phyloP scores from a whole-genome alignment of 805 yeast species.

The Yarrowia keelungensis region DNA sequence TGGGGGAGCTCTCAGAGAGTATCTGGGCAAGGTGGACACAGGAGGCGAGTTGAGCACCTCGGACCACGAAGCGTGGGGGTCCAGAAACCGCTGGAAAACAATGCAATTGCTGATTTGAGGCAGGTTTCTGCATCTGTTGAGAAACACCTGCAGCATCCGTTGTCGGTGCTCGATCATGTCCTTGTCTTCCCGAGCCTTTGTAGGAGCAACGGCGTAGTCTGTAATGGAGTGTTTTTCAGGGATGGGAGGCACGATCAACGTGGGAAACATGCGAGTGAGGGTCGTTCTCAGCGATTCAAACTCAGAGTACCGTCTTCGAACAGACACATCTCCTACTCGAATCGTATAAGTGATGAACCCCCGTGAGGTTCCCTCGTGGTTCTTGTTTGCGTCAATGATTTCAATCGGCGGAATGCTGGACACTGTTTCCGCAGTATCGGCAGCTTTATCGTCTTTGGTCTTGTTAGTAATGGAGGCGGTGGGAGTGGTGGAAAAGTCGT shows the following conservation, averaged over 20 bases:
- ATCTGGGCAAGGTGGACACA: slow-evolving; percentile 59
- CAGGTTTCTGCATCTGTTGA: slow-evolving; percentile 73
- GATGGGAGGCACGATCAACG: slow-evolving; percentile 87
- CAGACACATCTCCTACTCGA: slow-evolving; percentile 63
- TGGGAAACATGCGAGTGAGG: slow-evolving; percentile 75
- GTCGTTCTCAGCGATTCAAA: slow-evolving; percentile 82
- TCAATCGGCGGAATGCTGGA: slow-evolving; percentile 44
- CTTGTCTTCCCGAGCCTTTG: slow-evolving; percentile 55
- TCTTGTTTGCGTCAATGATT: slow-evolving; percentile 81
- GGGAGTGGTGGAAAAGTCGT: background rate
- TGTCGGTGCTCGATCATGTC: slow-evolving; percentile 68
- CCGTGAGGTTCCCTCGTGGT: slow-evolving; percentile 76
- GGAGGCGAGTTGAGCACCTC: slow-evolving; percentile 71
- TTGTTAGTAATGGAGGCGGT: background rate
- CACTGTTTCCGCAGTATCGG: background rate
- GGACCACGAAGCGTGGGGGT: slow-evolving; percentile 84
- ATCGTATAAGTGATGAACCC: slow-evolving; percentile 87
- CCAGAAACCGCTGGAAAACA: slow-evolving; percentile 78
- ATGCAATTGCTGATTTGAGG: slow-evolving; percentile 62
- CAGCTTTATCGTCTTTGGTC: no score
- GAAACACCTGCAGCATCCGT: slow-evolving; percentile 74
- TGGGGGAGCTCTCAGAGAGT: slow-evolving; percentile 67
- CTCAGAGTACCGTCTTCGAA: slow-evolving; percentile 88
- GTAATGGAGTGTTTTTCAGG: slow-evolving; percentile 80
- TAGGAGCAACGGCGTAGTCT: slow-evolving; percentile 56